Evolutionary conservation across 495 filamentous ascomycete genomes (phyloP).

Genomic region (Penicillium herquei): DNA sequence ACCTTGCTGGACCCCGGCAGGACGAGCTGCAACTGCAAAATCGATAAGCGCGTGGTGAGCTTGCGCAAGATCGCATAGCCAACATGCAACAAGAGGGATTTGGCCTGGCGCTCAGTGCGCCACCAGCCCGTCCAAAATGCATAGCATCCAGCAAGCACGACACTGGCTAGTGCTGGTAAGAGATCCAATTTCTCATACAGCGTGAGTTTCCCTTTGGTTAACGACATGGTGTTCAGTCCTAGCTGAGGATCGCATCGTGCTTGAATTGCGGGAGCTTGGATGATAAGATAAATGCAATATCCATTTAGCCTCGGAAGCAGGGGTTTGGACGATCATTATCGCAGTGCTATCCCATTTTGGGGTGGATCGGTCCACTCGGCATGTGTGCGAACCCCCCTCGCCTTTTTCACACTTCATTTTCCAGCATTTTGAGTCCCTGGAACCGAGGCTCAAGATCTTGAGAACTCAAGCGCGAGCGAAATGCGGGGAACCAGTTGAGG

Average conservation of each 20-base stretch:
- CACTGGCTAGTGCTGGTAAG: conserved; percentile 30
- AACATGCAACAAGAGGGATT: conserved; percentile 34
- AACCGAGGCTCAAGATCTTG: too few relatives aligned
- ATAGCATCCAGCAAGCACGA: conserved; percentile 29
- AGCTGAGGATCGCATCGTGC: not conserved
- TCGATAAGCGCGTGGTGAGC: conserved; percentile 28
- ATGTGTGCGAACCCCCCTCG: too few relatives aligned
- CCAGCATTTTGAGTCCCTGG: too few relatives aligned
- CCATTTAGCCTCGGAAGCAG: conserved; percentile 11
- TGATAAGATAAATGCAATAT: conserved; percentile 2
- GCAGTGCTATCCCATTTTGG: conserved; percentile 17
- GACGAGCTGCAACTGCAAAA: conserved; percentile 34
- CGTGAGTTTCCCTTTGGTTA: conserved; percentile 24
- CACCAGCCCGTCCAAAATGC: conserved; percentile 32
- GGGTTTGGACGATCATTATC: conserved; percentile 11
- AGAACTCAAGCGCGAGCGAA: too few relatives aligned
- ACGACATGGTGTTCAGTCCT: conserved; percentile 13
- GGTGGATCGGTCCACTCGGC: conserved; percentile 9
- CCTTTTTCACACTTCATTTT: too few relatives aligned
- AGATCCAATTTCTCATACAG: conserved; percentile 35
- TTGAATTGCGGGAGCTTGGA: not conserved
- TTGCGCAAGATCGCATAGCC: conserved; percentile 41
- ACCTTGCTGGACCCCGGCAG: conserved; percentile 44
- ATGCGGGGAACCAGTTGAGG: too few relatives aligned
- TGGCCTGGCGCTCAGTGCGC: conserved; percentile 35